Base-by-base conservation (phyloP, 164 flowering plant species). In the Cinnamomum micranthum region DNA sequence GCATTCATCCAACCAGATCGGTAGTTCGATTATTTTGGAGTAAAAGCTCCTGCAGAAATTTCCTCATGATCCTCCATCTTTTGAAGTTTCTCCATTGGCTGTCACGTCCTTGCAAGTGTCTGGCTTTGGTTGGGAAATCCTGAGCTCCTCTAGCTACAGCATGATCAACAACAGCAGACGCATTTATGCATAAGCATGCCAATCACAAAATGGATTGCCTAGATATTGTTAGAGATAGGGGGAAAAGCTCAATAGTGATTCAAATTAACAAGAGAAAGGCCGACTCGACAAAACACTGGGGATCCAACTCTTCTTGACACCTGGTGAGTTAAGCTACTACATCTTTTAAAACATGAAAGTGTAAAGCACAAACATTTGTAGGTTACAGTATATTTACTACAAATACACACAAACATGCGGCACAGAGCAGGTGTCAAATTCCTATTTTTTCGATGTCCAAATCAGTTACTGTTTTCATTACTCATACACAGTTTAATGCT, bases 71-170 rank as follows among this genome's bases (percentile, higher is more conserved):
- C 64, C 64, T 23, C 23, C 64, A 23, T 60, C 64, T 23, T 60
- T 60, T 7, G n/a, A 60, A 60, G 64, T 60, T 60, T 60, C 64
- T 60, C 64, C 11, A 60, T 60, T 23, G n/a, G 17, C 11, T 60
- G 64, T 60, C 62, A 24, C 20, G 0, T 60, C 68, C 66, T 72
- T 62, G 3, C 52, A 7, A 35, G 51, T 47, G 7, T 25, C 67
- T 60, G 14, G 47, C 65, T 11, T 27, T 23, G 20, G 74, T 60
- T 28, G 51, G 4, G 74, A 72, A 60, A 60, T 72, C 24, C 68
- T 28, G 9, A 72, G 65, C 68, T 72, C 74, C 74, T 72, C 74
- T 31, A 72, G 67, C 74, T 72, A 68, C 51, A 35, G 60, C 4
- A 71, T 55, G 7, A 58, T 27, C 24, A 65, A 24, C 31, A 27